A percentile compares a stretch with the other conserved stretches of the same genome.
phyloP scores from a whole-genome alignment of 2,329 filamentous ascomycete genomes.

The Tolypocladium capitatum region DNA sequence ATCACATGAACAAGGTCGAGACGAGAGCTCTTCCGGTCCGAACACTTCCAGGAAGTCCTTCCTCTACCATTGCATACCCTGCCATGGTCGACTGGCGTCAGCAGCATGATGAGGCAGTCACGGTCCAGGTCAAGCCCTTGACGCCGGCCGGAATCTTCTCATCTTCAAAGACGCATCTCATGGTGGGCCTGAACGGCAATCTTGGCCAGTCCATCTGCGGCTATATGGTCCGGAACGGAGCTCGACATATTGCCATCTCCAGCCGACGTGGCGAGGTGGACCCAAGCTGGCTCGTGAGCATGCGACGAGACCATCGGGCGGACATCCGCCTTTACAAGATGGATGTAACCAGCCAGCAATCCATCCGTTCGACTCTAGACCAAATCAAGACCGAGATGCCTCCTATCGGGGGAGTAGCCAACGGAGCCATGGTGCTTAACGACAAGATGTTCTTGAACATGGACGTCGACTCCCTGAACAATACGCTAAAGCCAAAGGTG shows the following conservation, averaged over 20 bases:
- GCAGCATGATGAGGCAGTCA: background rate
- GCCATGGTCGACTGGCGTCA: background rate
- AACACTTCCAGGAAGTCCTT: background rate
- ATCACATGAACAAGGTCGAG: background rate
- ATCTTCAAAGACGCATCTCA: background rate
- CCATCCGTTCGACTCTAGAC: background rate
- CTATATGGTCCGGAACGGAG: background rate
- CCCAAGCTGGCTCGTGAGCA: background rate
- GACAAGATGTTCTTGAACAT: constrained; percentile 20
- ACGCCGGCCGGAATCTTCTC: background rate
- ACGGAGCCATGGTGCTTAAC: constrained; percentile 20
- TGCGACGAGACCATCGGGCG: background rate
- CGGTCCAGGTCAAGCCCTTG: background rate
- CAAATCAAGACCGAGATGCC: constrained; percentile 17
- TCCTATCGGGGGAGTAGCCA: constrained; percentile 20
- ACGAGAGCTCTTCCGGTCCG: background rate
- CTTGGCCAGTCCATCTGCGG: constrained; percentile 1
- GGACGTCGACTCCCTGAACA: constrained; percentile 13
- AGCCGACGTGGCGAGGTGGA: background rate
- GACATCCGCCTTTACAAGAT: background rate
- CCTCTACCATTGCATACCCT: background rate
- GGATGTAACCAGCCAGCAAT: background rate
- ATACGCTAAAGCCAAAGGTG: constrained; percentile 22
- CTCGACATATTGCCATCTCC: background rate
- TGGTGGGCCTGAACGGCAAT: background rate